Percentiles rank a stretch among this genome's conserved stretches.
These are phyloP conservation scores for Laguncularia racemosa DNA, from an alignment of 345 rosid genomes.

Conservation along the genomic window DNA sequence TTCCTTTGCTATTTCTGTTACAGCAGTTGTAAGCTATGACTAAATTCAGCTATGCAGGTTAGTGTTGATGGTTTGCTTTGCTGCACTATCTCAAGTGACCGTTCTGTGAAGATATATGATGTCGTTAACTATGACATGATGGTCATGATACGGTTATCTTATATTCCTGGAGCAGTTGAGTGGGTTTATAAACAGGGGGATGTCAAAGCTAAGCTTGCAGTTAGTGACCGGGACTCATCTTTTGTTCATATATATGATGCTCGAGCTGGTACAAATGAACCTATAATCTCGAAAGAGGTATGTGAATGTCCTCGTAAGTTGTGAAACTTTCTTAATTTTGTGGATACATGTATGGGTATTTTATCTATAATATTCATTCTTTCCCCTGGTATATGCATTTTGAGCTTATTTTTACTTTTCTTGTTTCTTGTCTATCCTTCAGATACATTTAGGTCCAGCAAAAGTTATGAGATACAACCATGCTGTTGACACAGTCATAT, in stretches of 20 bases:
- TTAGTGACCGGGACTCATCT: constrained; percentile 70
- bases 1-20: constrained; percentile 10
- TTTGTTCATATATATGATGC: constrained; percentile 87
- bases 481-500: constrained; percentile 60
- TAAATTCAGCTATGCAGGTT: constrained; percentile 77
- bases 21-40: constrained; percentile 46
- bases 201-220: constrained; percentile 86
- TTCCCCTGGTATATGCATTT: neutral
- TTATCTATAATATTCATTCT: neutral
- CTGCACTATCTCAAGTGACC: constrained; percentile 82
- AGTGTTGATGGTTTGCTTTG: constrained; percentile 90
- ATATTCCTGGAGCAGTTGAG: constrained; percentile 72
- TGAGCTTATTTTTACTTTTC: neutral
- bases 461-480: constrained; percentile 79
- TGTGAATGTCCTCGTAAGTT: neutral
- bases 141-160: constrained; percentile 86
- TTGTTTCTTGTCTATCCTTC: constrained; percentile 10
- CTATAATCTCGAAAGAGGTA: constrained; percentile 71
- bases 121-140: constrained; percentile 98
- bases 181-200: constrained; percentile 96
- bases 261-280: constrained; percentile 72
- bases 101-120: constrained; percentile 85
- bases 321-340: neutral
- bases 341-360: no score
- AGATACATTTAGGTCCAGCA: constrained; percentile 58